These are phyloP conservation scores for Penicillium ucsense DNA, from an alignment of 495 filamentous ascomycete genomes.

Conservation along the genomic window DNA sequence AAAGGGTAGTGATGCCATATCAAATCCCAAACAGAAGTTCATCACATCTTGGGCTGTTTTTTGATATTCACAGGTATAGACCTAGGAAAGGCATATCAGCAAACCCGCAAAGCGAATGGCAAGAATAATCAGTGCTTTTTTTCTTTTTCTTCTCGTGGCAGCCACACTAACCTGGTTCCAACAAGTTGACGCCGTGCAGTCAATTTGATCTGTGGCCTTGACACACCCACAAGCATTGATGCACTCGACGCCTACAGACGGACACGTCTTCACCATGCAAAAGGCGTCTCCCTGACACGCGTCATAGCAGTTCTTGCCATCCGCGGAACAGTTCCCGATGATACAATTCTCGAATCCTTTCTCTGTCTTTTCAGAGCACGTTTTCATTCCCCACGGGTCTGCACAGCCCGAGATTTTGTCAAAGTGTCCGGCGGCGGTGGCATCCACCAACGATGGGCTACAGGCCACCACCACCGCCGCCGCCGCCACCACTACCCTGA, in stretches of 20 bases:
- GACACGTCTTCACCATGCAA: constrained; percentile 9
- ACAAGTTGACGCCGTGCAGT: constrained; percentile 12
- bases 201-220: constrained; percentile 5
- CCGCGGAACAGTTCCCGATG: constrained; percentile 9
- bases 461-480: not conserved
- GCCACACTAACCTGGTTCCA: constrained; percentile 16
- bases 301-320: constrained; percentile 3
- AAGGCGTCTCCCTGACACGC: constrained; percentile 5
- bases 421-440: constrained; percentile 6
- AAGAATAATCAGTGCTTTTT: too few relatives aligned
- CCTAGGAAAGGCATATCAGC: not conserved
- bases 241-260: constrained; percentile 8
- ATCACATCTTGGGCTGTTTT: constrained; percentile 4
- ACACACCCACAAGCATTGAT: constrained; percentile 11
- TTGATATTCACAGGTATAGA: constrained; percentile 22
- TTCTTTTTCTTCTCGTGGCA: too few relatives aligned
- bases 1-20: constrained; percentile 11
- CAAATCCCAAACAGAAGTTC: not conserved
- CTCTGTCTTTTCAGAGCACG: constrained; percentile 9
- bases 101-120: not conserved
- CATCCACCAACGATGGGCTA: not conserved
- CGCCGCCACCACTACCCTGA: not conserved
- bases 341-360: constrained; percentile 6
- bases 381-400: constrained; percentile 7
- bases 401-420: constrained; percentile 9